Percentiles rank a stretch among this genome's conserved stretches.
These are phyloP conservation scores for Magnusiomyces clavatus DNA, from an alignment of 1,139 yeast genomes.

Conservation along the genomic window DNA sequence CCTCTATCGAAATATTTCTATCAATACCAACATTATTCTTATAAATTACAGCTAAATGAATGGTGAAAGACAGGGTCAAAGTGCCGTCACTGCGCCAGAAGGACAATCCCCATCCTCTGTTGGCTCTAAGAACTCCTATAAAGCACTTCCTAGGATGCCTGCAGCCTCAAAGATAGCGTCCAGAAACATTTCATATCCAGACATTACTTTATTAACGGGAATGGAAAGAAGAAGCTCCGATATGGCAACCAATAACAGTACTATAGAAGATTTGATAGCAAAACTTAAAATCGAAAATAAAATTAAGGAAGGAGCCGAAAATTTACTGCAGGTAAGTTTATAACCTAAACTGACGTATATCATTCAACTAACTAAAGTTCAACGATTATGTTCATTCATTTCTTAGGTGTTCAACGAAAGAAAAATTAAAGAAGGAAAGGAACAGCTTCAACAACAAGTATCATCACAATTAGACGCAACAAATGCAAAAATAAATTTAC, in stretches of 20 bases:
- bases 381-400: neutral
- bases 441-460: slow-evolving; percentile 28
- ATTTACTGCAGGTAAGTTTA: slow-evolving; percentile 31
- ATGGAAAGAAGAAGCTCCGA: slow-evolving; percentile 11
- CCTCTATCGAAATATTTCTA: too few relatives aligned
- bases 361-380: neutral
- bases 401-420: slow-evolving; percentile 4
- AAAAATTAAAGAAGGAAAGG: slow-evolving; percentile 18
- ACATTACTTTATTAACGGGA: slow-evolving; percentile 2
- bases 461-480: slow-evolving; percentile 35
- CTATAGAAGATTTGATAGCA: slow-evolving; percentile 25
- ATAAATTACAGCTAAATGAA: neutral
- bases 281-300: slow-evolving; percentile 35
- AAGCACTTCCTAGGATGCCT: too few relatives aligned
- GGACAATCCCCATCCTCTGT: too few relatives aligned
- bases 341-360: slow-evolving; percentile 1
- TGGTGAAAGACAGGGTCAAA: neutral
- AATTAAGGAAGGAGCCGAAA: slow-evolving; percentile 37
- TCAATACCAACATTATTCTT: too few relatives aligned
- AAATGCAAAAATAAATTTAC: slow-evolving; percentile 29
- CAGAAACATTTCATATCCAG: slow-evolving; percentile 12
- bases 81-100: neutral
- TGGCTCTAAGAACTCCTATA: too few relatives aligned
- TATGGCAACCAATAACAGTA: too few relatives aligned
- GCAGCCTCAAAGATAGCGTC: neutral